A percentile compares a stretch with the other conserved stretches of the same genome.
These are phyloP conservation scores for Tilletiopsis washingtonensis DNA, from an alignment of 1,284 basidiomycete genomes.

Conservation along the genomic window DNA sequence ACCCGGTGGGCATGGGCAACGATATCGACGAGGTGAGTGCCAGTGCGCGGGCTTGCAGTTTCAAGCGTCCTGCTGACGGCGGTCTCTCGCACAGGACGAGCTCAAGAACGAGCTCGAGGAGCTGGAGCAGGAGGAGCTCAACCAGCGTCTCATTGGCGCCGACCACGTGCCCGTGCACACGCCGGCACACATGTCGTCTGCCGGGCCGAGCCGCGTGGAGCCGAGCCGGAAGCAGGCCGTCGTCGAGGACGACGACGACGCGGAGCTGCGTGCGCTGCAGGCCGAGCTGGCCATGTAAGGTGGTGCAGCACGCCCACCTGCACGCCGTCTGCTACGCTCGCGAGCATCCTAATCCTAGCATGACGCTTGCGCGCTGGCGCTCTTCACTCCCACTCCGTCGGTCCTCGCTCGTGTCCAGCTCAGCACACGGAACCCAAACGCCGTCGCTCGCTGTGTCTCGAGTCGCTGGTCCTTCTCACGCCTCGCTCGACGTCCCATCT, in stretches of 20 bases:
- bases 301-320: neutral
- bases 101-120: constrained; percentile 77
- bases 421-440: too few relatives aligned
- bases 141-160: constrained; percentile 76
- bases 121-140: constrained; percentile 83
- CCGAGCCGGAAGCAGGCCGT: constrained; percentile 51
- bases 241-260: constrained; percentile 86
- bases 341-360: too few relatives aligned
- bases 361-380: too few relatives aligned
- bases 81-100: constrained; percentile 58
- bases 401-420: too few relatives aligned
- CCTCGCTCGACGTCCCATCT: too few relatives aligned
- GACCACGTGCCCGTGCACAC: constrained; percentile 83
- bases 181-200: constrained; percentile 45
- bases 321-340: too few relatives aligned
- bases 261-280: constrained; percentile 82
- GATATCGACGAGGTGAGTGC: constrained; percentile 64
- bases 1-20: constrained; percentile 61
- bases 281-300: constrained; percentile 55
- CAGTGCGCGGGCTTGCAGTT: constrained; percentile 1
- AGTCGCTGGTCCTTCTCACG: too few relatives aligned
- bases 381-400: too few relatives aligned
- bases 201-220: constrained; percentile 26
- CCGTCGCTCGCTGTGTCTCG: too few relatives aligned
- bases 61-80: neutral